Evolutionary conservation across 2,329 filamentous ascomycete species (phyloP).

Genomic region (Aspergillus sp.): DNA sequence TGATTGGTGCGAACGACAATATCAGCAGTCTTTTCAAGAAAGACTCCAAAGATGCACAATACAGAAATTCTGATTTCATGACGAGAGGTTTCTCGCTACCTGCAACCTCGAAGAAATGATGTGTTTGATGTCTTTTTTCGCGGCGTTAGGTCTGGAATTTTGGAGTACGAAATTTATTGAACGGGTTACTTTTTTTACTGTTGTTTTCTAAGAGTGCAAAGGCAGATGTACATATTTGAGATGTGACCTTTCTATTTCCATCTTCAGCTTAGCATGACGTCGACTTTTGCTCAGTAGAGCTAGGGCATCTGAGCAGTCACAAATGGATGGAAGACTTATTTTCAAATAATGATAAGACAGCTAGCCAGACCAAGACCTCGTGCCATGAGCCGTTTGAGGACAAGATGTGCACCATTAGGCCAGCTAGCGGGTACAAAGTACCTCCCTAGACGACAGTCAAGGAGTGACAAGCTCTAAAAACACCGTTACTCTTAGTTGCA

Average conservation of each 20-base stretch:
- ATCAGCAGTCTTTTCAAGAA: slow-evolving; percentile 56
- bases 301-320: too few relatives aligned
- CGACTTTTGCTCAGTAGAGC: too few relatives aligned
- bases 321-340: too few relatives aligned
- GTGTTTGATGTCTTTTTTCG: not conserved
- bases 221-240: slow-evolving; percentile 7
- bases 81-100: slow-evolving; percentile 57
- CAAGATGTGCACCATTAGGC: too few relatives aligned
- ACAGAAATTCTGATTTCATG: slow-evolving; percentile 57
- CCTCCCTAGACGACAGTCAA: not conserved
- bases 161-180: not conserved
- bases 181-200: not conserved
- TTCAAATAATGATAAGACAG: too few relatives aligned
- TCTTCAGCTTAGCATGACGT: too few relatives aligned
- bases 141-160: slow-evolving; percentile 5
- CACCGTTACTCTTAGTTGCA: not conserved
- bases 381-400: too few relatives aligned
- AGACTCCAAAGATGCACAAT: slow-evolving; percentile 39
- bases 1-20: slow-evolving; percentile 61
- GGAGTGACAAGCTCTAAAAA: not conserved
- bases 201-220: not conserved
- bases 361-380: too few relatives aligned
- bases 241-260: too few relatives aligned
- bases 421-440: too few relatives aligned
- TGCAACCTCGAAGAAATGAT: slow-evolving; percentile 40